Evolutionary conservation across 2,329 filamentous ascomycete species (phyloP), one percentile per base, ranked within the genome.

Genomic region (Meredithiella fracta): DNA sequence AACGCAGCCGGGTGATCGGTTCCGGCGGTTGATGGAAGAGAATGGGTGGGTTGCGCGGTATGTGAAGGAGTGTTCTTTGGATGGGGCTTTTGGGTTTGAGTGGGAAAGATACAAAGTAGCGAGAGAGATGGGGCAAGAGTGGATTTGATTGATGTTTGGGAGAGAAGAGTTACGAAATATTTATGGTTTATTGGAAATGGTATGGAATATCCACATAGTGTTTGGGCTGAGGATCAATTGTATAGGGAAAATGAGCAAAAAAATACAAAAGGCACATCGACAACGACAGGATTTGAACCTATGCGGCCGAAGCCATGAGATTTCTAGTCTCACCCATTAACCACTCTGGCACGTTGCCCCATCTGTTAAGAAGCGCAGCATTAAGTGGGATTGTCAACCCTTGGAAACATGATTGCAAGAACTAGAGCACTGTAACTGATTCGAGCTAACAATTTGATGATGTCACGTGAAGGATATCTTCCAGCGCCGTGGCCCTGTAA

Each of bases 291-390:
- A 44, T 44, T 44, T 22, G 40, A 44, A 44, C 40, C 40, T 20
- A 22, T 44, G 40, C 40, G 40, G 40, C 40, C 40, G 40, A 44
- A 22, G 40, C 40, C 40, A 44, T 44, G 40, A 44, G 40, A 44
- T 44, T 44, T 44, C 40, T 44, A 44, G 40, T 44, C 40, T 44
- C 40, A 44, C 40, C 40, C 40, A 44, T 44, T 44, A 44, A 44
- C 40, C 40, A 44, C 40, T 44, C 40, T 20, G 40, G 14, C 40
- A 44, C 40, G 40, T 44, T 44, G 40, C 40, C 40, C n/a, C n/a
- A 42, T 42, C n/a, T 34, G 29, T 5, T 34, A 11, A 34, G 11
- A 34, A 34, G n/a, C n/a, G n/a, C n/a, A n/a, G n/a, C n/a, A n/a
- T n/a, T n/a, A n/a, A n/a, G n/a, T n/a, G n/a, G n/a, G n/a, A n/a